A percentile compares a stretch with the other conserved stretches of the same genome.
Conservation (phyloP, 73 alveolate species). For the Paramecium tetraurelia region DNA sequence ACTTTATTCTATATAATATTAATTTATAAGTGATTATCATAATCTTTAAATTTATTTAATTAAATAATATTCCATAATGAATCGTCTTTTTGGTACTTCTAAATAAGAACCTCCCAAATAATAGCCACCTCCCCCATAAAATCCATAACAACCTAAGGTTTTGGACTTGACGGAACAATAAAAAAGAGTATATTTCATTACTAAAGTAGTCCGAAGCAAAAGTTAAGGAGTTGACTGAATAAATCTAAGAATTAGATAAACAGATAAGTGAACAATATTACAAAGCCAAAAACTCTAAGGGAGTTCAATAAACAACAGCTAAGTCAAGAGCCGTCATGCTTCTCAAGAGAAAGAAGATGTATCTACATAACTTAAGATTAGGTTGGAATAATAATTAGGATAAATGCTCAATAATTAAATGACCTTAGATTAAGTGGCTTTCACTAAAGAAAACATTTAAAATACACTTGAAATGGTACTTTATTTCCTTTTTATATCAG, state of each 20-base stretch:
- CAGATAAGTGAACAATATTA: slow-evolving; percentile 37
- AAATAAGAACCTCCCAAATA: neutral
- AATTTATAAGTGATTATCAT: neutral
- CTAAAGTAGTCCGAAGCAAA: slow-evolving; percentile 38
- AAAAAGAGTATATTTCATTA: slow-evolving; percentile 40
- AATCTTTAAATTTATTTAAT: neutral
- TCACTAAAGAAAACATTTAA: slow-evolving; percentile 56
- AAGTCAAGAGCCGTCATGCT: slow-evolving; percentile 56
- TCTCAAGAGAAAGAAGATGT: slow-evolving; percentile 60
- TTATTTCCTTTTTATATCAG: neutral
- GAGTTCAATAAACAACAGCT: slow-evolving; percentile 40
- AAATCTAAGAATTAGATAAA: slow-evolving; percentile 21
- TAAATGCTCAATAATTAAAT: slow-evolving; percentile 52
- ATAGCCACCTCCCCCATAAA: slow-evolving; percentile 47
- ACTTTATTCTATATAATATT: neutral
- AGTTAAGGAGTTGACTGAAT: slow-evolving; percentile 58
- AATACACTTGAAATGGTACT: slow-evolving; percentile 61
- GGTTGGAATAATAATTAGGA: slow-evolving; percentile 56
- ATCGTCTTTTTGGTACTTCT: slow-evolving; percentile 34
- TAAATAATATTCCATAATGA: slow-evolving; percentile 17
- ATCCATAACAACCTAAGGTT: slow-evolving; percentile 31
- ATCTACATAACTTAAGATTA: neutral
- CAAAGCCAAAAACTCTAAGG: slow-evolving; percentile 31
- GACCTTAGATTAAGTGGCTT: slow-evolving; percentile 59
- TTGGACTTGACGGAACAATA: slow-evolving; percentile 59